These are phyloP conservation scores for Aspergillus luchuensis DNA, from an alignment of 2,329 filamentous ascomycete species.

Conservation along the genomic window DNA sequence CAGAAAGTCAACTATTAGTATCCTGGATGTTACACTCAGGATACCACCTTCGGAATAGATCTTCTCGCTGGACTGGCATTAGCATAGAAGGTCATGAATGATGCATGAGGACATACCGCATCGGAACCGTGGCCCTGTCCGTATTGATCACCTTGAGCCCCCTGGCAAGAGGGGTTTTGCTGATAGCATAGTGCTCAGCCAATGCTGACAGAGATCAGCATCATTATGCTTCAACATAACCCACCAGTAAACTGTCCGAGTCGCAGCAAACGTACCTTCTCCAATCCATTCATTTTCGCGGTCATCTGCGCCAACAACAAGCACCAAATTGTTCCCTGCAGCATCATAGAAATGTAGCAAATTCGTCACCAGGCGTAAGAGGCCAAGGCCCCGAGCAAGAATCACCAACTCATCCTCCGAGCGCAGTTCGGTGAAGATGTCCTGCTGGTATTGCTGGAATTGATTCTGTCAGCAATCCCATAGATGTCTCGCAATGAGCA, in stretches of 20 bases:
- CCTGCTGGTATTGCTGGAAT: slow-evolving; percentile 79
- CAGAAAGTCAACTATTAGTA: slow-evolving; percentile 89
- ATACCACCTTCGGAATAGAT: slow-evolving; percentile 88
- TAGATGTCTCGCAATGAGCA: neutral
- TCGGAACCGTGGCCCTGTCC: slow-evolving; percentile 82
- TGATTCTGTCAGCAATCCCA: slow-evolving; percentile 17
- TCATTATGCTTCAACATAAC: neutral
- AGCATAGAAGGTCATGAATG: slow-evolving; percentile 13
- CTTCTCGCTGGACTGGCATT: slow-evolving; percentile 65
- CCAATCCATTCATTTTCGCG: slow-evolving; percentile 97
- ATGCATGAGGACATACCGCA: slow-evolving; percentile 49
- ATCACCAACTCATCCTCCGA: slow-evolving; percentile 92
- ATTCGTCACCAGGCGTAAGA: slow-evolving; percentile 91
- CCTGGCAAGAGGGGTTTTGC: slow-evolving; percentile 75
- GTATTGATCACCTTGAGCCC: slow-evolving; percentile 93
- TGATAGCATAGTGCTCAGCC: slow-evolving; percentile 92
- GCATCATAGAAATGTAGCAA: slow-evolving; percentile 96
- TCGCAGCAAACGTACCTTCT: slow-evolving; percentile 55
- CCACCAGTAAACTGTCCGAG: neutral
- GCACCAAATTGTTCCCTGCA: slow-evolving; percentile 86
- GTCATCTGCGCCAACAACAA: slow-evolving; percentile 86
- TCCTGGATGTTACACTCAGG: slow-evolving; percentile 93
- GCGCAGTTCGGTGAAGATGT: slow-evolving; percentile 87
- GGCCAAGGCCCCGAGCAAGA: slow-evolving; percentile 85
- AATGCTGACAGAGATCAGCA: slow-evolving; percentile 56